Base-by-base conservation (phyloP, 768 basidiomycete genomes). In the Zangia roseola region DNA sequence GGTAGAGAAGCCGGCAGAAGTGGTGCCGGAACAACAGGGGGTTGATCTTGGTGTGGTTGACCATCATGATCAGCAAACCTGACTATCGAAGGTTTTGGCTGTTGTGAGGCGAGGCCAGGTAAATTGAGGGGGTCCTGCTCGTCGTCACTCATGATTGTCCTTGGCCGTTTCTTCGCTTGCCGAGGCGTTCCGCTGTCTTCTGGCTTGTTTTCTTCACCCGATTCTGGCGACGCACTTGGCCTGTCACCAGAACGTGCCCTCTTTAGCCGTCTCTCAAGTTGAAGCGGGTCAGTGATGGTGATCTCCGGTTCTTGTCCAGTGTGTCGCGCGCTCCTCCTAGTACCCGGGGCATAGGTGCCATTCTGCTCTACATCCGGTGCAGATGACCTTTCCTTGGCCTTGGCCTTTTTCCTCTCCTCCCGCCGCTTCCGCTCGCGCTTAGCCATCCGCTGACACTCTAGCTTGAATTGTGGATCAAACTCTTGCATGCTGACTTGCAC, bases 361-460 rank as follows among this genome's bases (percentile, higher is more conserved):
- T 54, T 69, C 55, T 54, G 63, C 42, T 49, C 64, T 6, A 49
- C 65, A 19, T 59, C 71, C 7, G 43, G 20, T 63, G 28, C 10
- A 5, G 25, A 40, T 25, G n/a, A 42, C 40, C 36, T 65, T 17
- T 17, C 76, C 58, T 70, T 79, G 34, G 67, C 76, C 58, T 70
- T 79, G 34, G 67, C 71, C 56, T 68, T 72, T 47, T 59, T 71
- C 51, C 52, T 55, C 52, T 81, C 84, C 9, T 80, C 79, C 50
- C 81, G 67, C 57, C 88, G 74, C 69, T 83, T 80, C 50, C 82
- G 71, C 63, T 94, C 89, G 43, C 85, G 74, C 33, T 69, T 76
- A 13, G 91, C 88, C 89, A 94, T 94, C 54, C 89, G 77, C 63
- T 88, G 85, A 65, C 94, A 97, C 65, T 97, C 95, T 24, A 83